Evolutionary conservation across 495 filamentous ascomycete genomes (phyloP).

Genomic region (Aspergillus incahuasiensis): DNA sequence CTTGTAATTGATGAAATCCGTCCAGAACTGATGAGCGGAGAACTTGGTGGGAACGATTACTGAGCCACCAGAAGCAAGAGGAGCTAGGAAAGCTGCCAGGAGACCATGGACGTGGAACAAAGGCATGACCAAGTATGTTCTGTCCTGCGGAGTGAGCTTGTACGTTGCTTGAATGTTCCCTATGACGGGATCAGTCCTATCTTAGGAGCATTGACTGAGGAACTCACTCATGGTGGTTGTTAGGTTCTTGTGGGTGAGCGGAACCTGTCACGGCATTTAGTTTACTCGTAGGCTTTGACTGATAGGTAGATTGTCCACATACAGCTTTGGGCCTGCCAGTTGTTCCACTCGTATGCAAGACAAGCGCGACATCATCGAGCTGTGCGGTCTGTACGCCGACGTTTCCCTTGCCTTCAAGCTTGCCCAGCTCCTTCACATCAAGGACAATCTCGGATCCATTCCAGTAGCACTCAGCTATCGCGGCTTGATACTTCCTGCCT

Average conservation of each 20-base stretch:
- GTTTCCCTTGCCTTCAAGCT: slow-evolving; percentile 49
- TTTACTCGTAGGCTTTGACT: neutral
- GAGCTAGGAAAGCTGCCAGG: slow-evolving; percentile 71
- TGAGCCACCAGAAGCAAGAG: slow-evolving; percentile 65
- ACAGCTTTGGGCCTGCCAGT: slow-evolving; percentile 80
- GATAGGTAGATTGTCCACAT: slow-evolving; percentile 1
- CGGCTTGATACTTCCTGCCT: slow-evolving; percentile 67
- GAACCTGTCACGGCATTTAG: slow-evolving; percentile 41
- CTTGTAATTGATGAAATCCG: slow-evolving; percentile 59
- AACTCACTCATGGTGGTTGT: slow-evolving; percentile 65
- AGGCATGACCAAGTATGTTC: slow-evolving; percentile 86
- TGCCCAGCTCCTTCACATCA: slow-evolving; percentile 68
- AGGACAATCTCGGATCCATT: slow-evolving; percentile 62
- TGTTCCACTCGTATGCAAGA: slow-evolving; percentile 74
- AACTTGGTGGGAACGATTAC: slow-evolving; percentile 70
- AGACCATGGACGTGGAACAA: slow-evolving; percentile 87
- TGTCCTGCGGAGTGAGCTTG: slow-evolving; percentile 58
- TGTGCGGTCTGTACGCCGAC: slow-evolving; percentile 51
- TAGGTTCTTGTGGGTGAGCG: slow-evolving; percentile 74
- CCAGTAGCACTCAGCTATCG: slow-evolving; percentile 79
- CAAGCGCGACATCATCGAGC: slow-evolving; percentile 62
- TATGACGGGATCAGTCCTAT: slow-evolving; percentile 18
- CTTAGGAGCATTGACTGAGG: neutral
- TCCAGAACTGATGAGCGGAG: slow-evolving; percentile 81
- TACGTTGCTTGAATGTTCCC: slow-evolving; percentile 74